Percentiles rank a stretch among this genome's conserved stretches.
Conservation (phyloP, 805 yeast species). For the Candida maris region DNA sequence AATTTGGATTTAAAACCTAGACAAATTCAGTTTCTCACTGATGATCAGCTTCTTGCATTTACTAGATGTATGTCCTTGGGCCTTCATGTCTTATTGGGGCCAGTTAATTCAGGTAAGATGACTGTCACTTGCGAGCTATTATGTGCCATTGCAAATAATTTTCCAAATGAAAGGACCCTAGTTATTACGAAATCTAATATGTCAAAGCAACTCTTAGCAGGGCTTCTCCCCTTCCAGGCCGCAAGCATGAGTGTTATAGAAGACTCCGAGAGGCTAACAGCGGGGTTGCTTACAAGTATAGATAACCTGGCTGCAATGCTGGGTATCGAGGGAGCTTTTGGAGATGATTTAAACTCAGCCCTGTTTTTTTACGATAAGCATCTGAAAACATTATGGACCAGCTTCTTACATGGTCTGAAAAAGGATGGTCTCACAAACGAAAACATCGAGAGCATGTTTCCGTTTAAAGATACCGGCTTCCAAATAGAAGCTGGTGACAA, state of each 20-base stretch:
- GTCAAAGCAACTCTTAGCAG: slow-evolving; percentile 19
- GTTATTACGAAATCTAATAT: slow-evolving; percentile 24
- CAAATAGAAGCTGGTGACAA: slow-evolving; percentile 13
- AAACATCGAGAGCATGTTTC: slow-evolving; percentile 22
- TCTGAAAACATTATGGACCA: slow-evolving; percentile 20
- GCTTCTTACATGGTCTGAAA: slow-evolving; percentile 23
- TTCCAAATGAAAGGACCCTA: slow-evolving; percentile 26
- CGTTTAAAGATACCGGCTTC: slow-evolving; percentile 27
- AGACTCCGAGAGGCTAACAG: slow-evolving; percentile 5
- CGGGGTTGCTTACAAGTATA: slow-evolving; percentile 21
- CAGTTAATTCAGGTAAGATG: slow-evolving; percentile 32
- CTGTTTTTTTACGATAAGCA: slow-evolving; percentile 27
- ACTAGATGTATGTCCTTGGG: not conserved
- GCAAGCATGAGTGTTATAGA: not conserved
- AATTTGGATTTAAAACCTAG: not conserved
- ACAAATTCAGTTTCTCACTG: not conserved
- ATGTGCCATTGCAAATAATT: slow-evolving; percentile 17
- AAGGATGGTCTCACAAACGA: slow-evolving; percentile 19
- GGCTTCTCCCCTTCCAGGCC: not conserved
- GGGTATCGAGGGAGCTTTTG: slow-evolving; percentile 34
- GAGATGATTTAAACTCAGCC: slow-evolving; percentile 37
- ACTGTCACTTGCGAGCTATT: slow-evolving; percentile 25
- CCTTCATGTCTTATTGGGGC: not conserved
- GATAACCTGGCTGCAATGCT: slow-evolving; percentile 29
- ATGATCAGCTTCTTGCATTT: not conserved